Base-by-base conservation (phyloP, 495 filamentous ascomycete species). In the Venustampulla echinocandica region DNA sequence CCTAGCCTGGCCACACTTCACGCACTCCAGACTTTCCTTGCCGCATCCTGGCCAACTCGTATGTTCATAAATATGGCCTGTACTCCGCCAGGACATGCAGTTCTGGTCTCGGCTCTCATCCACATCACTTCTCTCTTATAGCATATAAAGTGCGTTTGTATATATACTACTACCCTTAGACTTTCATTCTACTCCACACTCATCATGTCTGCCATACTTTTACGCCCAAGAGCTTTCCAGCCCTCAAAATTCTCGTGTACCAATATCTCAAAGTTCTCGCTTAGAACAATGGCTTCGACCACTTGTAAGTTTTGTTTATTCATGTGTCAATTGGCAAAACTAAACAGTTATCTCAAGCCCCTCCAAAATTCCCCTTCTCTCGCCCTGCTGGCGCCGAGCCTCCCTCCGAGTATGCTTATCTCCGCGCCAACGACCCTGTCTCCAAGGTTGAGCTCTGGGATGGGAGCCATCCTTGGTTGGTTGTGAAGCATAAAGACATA, bases 401-500 rank as follows among this genome's bases (percentile, higher is more conserved):
- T 0, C 66, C 70, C 3, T 38, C 59, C 4, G 64, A 69, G 52
- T 72, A 64, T 37, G 62, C 62, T 9, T 49, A 50, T 2, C 62
- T 73, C 27, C 61, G 70, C 11, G 56, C 51, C 22, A 64, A 41
- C 1, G 51, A 63, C 27, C 68, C 70, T 2, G 59, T 73, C 1
- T 67, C 69, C 0, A 49, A 60, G 42, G 64, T 74, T 7, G 59
- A 63, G 48, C 64, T 73, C 9, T 72, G 60, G 47, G 69, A 71
- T 52, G 67, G 63, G n/a, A 62, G 60, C 10, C 33, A 50, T 2
- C 62, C 68, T 5, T 74, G 69, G 67, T 48, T 73, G 10, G 61
- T 68, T 17, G 63, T 65, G 18, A 69, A 70, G 57, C 60, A 74
- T 49, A 54, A 58, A 32, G 69, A 73, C 43, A 61, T 71, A n/a